Conservation (phyloP, 2,329 filamentous ascomycete species). For the Aspergillus transmontanensis region DNA sequence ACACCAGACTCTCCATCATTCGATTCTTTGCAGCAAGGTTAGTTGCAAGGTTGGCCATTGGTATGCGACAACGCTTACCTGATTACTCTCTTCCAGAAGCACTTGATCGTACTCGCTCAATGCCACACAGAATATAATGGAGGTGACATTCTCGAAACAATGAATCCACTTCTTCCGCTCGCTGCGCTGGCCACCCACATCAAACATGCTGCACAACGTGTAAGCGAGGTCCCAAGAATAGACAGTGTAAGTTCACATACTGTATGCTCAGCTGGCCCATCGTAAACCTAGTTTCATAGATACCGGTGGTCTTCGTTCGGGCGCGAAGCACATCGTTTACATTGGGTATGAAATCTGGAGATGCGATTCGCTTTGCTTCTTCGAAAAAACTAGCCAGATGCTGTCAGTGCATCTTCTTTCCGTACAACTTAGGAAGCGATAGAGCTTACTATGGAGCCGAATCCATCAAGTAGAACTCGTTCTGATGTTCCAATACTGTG, state of each 20-base stretch:
- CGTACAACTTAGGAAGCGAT: constrained; percentile 1
- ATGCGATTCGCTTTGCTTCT: constrained; percentile 81
- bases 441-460: constrained; percentile 88
- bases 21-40: constrained; percentile 70
- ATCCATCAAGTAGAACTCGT: constrained; percentile 99
- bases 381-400: constrained; percentile 79
- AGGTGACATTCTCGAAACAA: constrained; percentile 99
- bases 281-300: constrained; percentile 97
- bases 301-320: constrained; percentile 96
- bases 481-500: constrained; percentile 86
- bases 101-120: constrained; percentile 98
- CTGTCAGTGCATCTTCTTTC: constrained; percentile 25
- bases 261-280: constrained; percentile 99
- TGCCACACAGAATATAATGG: constrained; percentile 98
- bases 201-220: constrained; percentile 78
- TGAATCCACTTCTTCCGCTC: constrained; percentile 99
- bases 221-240: constrained; percentile 26
- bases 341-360: constrained; percentile 82
- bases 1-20: constrained; percentile 96
- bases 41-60: constrained; percentile 5
- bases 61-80: constrained; percentile 61
- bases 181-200: constrained; percentile 94
- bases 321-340: constrained; percentile 95
- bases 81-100: constrained; percentile 92
- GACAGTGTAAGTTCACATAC: constrained; percentile 58